Evolutionary conservation across 106 monocot genomes (phyloP).

Genomic region (Apostasia ramifera): DNA sequence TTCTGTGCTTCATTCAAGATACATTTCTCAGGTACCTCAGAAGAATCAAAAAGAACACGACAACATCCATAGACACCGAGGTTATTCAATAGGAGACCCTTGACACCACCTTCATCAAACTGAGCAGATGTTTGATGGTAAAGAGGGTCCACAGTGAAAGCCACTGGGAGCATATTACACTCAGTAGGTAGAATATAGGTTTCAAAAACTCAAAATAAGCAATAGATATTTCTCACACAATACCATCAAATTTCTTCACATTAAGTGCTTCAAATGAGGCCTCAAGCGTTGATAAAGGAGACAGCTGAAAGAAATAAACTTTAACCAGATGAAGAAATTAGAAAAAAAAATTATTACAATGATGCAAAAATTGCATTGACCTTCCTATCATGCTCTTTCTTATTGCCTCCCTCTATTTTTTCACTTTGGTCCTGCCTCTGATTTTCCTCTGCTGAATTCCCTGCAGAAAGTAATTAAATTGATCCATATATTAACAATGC

Average conservation of each 20-base stretch:
- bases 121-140: constrained; percentile 99
- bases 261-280: constrained; percentile 94
- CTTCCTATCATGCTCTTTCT: constrained; percentile 58
- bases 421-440: constrained; percentile 7
- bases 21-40: constrained; percentile 61
- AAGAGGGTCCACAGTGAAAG: constrained; percentile 93
- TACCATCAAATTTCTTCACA: constrained; percentile 98
- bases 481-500: neutral
- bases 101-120: constrained; percentile 99
- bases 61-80: constrained; percentile 90
- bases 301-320: constrained; percentile 44
- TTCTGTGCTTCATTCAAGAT: constrained; percentile 31
- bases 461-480: constrained; percentile 11
- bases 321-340: neutral
- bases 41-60: constrained; percentile 94
- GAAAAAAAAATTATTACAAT: neutral
- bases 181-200: neutral
- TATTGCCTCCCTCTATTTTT: constrained; percentile 19
- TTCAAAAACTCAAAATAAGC: constrained; percentile 3
- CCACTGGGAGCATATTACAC: constrained; percentile 34
- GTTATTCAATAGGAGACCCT: constrained; percentile 83
- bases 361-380: constrained; percentile 12
- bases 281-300: constrained; percentile 86
- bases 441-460: constrained; percentile 13
- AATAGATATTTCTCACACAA: neutral